A percentile compares a stretch with the other conserved stretches of the same genome.
Evolutionary conservation across 2,329 filamentous ascomycete species (phyloP).

Genomic region (Sporothrix variecibatus): DNA sequence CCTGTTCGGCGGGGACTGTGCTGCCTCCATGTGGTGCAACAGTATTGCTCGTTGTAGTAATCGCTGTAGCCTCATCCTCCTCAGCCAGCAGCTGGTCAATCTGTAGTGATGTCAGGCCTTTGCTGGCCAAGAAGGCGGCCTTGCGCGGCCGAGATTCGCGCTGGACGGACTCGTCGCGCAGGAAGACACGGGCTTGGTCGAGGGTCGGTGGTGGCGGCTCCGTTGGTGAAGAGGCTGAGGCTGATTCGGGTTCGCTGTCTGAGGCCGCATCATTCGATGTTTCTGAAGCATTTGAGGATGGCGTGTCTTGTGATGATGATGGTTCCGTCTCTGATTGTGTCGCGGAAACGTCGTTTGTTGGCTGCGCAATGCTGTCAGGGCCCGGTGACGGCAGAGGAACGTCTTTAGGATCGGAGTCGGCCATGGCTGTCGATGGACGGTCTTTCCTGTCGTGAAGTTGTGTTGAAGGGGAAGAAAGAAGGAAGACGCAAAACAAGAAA

Average conservation of each 20-base stretch:
- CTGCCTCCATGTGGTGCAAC: not conserved
- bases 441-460: not conserved
- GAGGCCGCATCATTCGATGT: not conserved
- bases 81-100: slow-evolving; percentile 65
- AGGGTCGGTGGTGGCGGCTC: slow-evolving; percentile 38
- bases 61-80: slow-evolving; percentile 29
- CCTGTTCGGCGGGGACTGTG: not conserved
- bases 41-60: not conserved
- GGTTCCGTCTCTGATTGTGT: not conserved
- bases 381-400: not conserved
- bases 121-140: slow-evolving; percentile 72
- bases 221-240: not conserved
- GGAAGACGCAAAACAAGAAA: not conserved
- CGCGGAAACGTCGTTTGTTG: not conserved
- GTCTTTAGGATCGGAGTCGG: slow-evolving; percentile 23
- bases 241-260: not conserved
- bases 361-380: not conserved
- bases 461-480: not conserved
- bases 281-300: not conserved
- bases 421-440: slow-evolving; percentile 19
- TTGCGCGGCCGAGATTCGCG: slow-evolving; percentile 72
- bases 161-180: slow-evolving; percentile 72
- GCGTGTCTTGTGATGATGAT: not conserved
- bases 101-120: slow-evolving; percentile 68
- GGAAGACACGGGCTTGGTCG: slow-evolving; percentile 73